Conservation (phyloP, 768 basidiomycete genomes). For the Roridomyces roridus region DNA sequence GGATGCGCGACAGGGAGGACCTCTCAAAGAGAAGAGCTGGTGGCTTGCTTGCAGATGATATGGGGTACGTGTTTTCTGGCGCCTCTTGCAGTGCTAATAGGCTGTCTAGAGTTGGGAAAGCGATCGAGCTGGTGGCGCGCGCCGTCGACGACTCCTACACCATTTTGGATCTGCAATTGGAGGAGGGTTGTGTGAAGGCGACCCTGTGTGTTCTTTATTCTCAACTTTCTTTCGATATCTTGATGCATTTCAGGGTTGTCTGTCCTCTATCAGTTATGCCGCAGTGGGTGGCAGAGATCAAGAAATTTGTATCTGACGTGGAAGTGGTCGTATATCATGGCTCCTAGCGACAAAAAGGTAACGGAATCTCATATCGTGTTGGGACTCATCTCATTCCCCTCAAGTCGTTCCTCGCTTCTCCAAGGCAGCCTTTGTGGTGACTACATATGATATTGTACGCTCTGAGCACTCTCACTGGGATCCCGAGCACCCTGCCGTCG, state of each 20-base stretch:
- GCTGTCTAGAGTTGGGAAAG: conserved; percentile 87
- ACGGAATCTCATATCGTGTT: too few species aligned
- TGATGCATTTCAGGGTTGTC: conserved; percentile 64
- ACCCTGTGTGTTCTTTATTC: conserved; percentile 62
- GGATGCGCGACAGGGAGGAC: conserved; percentile 88
- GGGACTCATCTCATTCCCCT: neutral
- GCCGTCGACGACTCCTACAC: conserved; percentile 82
- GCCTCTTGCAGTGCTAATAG: neutral
- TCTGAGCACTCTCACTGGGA: conserved; percentile 76
- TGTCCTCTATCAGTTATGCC: conserved; percentile 85
- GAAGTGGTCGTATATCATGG: conserved; percentile 88
- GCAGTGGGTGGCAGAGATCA: conserved; percentile 90
- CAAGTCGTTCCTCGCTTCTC: conserved; percentile 61
- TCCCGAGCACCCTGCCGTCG: neutral
- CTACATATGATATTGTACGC: conserved; percentile 83
- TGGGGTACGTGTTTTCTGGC: conserved; percentile 63
- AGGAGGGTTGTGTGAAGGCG: conserved; percentile 71
- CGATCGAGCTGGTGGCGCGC: conserved; percentile 85
- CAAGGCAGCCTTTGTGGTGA: conserved; percentile 75
- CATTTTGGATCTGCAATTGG: conserved; percentile 71
- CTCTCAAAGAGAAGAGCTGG: conserved; percentile 71
- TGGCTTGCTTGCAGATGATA: conserved; percentile 92
- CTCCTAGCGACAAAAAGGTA: conserved; percentile 71
- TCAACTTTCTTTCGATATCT: neutral
- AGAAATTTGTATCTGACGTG: conserved; percentile 61